phyloP scores from a whole-genome alignment of 2,329 filamentous ascomycete genomes.

The Domatiomyces globalis region DNA sequence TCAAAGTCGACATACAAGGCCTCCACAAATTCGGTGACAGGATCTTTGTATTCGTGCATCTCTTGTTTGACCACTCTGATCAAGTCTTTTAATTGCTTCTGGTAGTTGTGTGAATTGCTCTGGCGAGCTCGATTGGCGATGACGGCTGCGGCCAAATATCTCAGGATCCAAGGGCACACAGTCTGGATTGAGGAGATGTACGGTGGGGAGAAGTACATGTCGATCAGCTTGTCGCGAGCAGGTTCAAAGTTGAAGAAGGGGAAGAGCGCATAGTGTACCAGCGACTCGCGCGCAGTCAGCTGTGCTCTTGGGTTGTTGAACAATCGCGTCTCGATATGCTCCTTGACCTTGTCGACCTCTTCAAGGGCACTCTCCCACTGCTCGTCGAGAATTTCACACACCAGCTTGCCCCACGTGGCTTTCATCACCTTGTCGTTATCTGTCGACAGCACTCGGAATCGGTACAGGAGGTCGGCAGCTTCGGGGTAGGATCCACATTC shows the following conservation, averaged over 20 bases:
- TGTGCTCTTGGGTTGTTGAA: constrained; percentile 95
- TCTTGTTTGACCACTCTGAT: constrained; percentile 93
- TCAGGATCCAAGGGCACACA: constrained; percentile 86
- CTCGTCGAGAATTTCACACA: constrained; percentile 83
- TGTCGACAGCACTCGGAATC: constrained; percentile 94
- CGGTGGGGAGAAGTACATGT: constrained; percentile 90
- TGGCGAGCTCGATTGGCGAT: constrained; percentile 79
- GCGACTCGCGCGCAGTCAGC: constrained; percentile 89
- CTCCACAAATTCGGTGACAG: constrained; percentile 90
- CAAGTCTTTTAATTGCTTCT: constrained; percentile 97
- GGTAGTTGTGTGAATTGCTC: constrained; percentile 72
- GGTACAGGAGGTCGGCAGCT: constrained; percentile 85
- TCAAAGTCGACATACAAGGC: constrained; percentile 94
- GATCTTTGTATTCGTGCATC: constrained; percentile 92
- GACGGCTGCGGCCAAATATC: constrained; percentile 85
- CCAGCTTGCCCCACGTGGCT: constrained; percentile 95
- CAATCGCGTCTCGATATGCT: constrained; percentile 82
- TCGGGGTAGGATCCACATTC: constrained; percentile 87
- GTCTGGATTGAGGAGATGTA: constrained; percentile 99
- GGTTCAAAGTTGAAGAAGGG: constrained; percentile 96
- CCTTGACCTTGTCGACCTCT: constrained; percentile 78
- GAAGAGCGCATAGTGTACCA: constrained; percentile 97
- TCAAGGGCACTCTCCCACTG: constrained; percentile 93
- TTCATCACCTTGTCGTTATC: constrained; percentile 95
- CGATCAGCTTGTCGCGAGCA: constrained; percentile 78